Evolutionary conservation across 2,329 filamentous ascomycete species (phyloP).

Genomic region (Neonectria hederae): DNA sequence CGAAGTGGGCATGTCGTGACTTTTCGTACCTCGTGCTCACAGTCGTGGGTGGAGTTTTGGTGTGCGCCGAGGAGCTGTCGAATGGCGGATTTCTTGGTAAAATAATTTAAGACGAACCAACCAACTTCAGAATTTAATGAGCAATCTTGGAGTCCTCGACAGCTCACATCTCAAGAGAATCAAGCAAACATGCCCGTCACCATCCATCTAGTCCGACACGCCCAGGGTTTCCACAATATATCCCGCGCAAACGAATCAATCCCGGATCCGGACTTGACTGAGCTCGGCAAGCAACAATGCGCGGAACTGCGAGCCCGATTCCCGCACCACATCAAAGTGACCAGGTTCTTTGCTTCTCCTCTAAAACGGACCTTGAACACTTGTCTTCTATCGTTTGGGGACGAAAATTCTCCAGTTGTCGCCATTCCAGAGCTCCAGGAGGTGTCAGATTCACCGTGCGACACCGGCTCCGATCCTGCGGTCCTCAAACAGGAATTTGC

Average conservation of each 20-base stretch:
- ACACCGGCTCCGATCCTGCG: slow-evolving; percentile 11
- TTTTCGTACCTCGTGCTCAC: not conserved
- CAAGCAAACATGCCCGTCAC: slow-evolving; percentile 15
- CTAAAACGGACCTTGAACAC: slow-evolving; percentile 17
- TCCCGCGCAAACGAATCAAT: slow-evolving; percentile 15
- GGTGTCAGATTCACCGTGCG: slow-evolving; percentile 19
- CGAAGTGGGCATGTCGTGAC: not conserved
- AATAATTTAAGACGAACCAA: not conserved
- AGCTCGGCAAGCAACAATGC: slow-evolving; percentile 19
- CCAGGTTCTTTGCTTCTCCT: slow-evolving; percentile 11
- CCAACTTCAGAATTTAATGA: no score
- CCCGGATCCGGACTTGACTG: slow-evolving; percentile 6
- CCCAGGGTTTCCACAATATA: slow-evolving; percentile 19
- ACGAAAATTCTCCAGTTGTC: not conserved
- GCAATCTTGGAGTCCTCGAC: no score
- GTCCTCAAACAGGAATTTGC: slow-evolving; percentile 10
- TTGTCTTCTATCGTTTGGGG: slow-evolving; percentile 10
- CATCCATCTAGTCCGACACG: slow-evolving; percentile 22
- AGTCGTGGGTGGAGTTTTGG: not conserved
- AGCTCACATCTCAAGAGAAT: not conserved
- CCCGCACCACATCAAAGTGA: slow-evolving; percentile 11
- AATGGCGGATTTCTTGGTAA: not conserved
- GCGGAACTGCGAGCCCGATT: slow-evolving; percentile 7
- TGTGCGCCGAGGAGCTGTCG: not conserved
- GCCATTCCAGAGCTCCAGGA: slow-evolving; percentile 20